These are phyloP conservation scores for Scutellospora calospora DNA, from an alignment of 371 early-diverging fungal species.

Conservation along the genomic window DNA sequence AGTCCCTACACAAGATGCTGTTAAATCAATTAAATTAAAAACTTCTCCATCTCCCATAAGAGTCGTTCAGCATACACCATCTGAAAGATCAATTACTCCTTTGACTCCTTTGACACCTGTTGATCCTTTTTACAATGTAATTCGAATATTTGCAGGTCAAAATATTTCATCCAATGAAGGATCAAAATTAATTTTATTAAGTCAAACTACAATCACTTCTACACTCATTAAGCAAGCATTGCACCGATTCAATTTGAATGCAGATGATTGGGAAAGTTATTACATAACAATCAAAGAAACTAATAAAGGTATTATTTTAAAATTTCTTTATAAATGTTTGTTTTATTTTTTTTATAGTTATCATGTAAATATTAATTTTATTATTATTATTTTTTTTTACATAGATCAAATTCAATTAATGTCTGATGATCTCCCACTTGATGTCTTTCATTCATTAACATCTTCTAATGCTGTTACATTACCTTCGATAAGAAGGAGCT, in stretches of 20 bases:
- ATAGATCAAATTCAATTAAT: conserved; percentile 16
- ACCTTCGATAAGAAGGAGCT: conserved; percentile 34
- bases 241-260: conserved; percentile 43
- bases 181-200: conserved; percentile 36
- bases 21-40: neutral
- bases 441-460: conserved; percentile 24
- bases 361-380: neutral
- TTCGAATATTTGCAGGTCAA: conserved; percentile 41
- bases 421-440: conserved; percentile 40
- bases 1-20: neutral
- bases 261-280: conserved; percentile 43
- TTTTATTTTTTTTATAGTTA: neutral
- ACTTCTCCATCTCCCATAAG: conserved; percentile 1
- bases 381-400: neutral
- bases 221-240: conserved; percentile 40
- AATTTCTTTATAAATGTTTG: too few relatives aligned
- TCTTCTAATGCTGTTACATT: conserved; percentile 15
- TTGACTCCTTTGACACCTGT: neutral
- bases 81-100: neutral
- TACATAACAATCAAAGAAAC: conserved; percentile 36
- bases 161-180: conserved; percentile 26
- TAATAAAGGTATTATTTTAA: conserved; percentile 16
- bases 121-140: conserved; percentile 17
- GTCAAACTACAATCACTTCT: conserved; percentile 8
- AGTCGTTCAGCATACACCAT: neutral